Evolutionary conservation across 2,329 filamentous ascomycete genomes (phyloP), one percentile per base, ranked within the genome.

Genomic region (Trichoderma cornu-damae): DNA sequence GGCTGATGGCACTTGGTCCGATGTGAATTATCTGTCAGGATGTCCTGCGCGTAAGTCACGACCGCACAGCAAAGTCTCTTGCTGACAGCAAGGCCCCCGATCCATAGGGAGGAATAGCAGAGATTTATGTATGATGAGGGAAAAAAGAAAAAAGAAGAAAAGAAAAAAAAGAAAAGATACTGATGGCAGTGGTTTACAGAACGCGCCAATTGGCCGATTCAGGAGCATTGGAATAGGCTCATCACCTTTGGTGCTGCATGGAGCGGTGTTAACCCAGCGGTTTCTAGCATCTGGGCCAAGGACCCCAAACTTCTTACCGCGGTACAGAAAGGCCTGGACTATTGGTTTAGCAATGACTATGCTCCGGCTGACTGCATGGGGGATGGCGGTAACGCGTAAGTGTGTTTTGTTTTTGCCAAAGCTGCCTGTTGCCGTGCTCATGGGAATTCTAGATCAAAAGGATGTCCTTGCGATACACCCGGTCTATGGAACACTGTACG

Each of bases 281-380:
- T 60, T n/a, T 43, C 59, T 2, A 52, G 35, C 7, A 58, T 58
- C 8, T 63, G 63, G 64, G 60, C 47, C 5, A 57, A 60, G 6
- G 58, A 58, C 20, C 47, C 52, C 3, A 56, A 46, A 12, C 58
- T 63, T 2, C 37, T 63, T 9, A 18, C 46, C 2, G 60, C 61
- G 3, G 61, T 64, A 9, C 60, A 54, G 18, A 63, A 59, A 4
- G 63, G 62, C 22, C 35, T 65, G 35, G 60, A 63, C 22, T 64
- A 64, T 20, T 65, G 64, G 64, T 65, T 65, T 35, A 58, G 60
- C 42, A 65, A 65, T 40, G 63, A 65, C 47, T 65, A 64, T 24
- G 50, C 43, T 3, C 57, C 61, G 1, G 51, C 49, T 2, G 64
- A 63, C 43, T 65, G 64, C 32, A 59, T 65, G 38, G 64, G 61